Evolutionary conservation across 805 yeast species (phyloP).

Genomic region (Saccharomycopsis babjevae): DNA sequence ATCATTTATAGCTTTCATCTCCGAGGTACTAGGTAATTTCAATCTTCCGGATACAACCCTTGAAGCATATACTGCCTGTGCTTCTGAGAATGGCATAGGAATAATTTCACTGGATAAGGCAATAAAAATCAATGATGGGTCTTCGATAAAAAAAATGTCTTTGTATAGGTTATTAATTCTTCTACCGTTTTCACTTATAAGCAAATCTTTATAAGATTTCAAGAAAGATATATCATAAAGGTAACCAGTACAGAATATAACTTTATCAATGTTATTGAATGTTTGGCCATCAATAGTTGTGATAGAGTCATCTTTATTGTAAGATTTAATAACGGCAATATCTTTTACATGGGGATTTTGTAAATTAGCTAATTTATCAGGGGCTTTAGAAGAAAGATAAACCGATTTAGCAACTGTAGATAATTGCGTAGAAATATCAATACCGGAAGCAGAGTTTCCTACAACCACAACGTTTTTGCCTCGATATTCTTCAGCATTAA

Average conservation of each 20-base stretch:
- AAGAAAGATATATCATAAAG: constrained; percentile 48
- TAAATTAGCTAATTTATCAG: neutral
- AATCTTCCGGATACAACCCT: constrained; percentile 51
- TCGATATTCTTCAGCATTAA: constrained; percentile 28
- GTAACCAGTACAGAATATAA: constrained; percentile 72
- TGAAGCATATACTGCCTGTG: constrained; percentile 57
- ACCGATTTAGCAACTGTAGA: neutral
- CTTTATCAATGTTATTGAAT: constrained; percentile 39
- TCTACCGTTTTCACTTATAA: constrained; percentile 29
- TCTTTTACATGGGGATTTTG: neutral
- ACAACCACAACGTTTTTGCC: constrained; percentile 41
- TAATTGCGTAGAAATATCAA: constrained; percentile 56
- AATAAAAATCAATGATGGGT: constrained; percentile 56
- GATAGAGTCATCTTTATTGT: constrained; percentile 23
- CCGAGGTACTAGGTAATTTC: constrained; percentile 30
- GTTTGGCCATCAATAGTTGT: constrained; percentile 39
- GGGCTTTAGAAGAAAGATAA: neutral
- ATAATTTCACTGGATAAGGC: constrained; percentile 52
- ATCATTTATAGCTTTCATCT: neutral
- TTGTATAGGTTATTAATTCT: constrained; percentile 45
- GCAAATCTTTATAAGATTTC: neutral
- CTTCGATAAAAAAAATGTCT: constrained; percentile 48
- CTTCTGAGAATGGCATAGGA: constrained; percentile 51
- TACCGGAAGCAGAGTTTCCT: constrained; percentile 75
- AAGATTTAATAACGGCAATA: neutral